Evolutionary conservation across 495 filamentous ascomycete species (phyloP).

Genomic region (Lichenothelia convexa): DNA sequence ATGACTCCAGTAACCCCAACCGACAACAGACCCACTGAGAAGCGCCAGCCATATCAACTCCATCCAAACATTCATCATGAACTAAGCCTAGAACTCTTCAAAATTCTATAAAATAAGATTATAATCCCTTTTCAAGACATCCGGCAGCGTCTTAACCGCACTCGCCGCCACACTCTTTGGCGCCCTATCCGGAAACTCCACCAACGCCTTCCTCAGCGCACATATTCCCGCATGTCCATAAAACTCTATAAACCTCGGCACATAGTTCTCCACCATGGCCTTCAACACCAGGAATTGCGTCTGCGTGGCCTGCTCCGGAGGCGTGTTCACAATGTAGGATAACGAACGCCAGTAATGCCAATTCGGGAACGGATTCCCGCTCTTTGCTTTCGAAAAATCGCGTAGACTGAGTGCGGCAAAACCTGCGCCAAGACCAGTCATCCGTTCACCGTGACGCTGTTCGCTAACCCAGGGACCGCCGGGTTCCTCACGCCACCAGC

Average conservation of each 20-base stretch:
- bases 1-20: too few species aligned
- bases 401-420: conserved; percentile 65
- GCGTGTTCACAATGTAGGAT: conserved; percentile 53
- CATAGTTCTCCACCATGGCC: conserved; percentile 53
- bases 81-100: too few species aligned
- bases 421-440: conserved; percentile 70
- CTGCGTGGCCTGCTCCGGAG: conserved; percentile 42
- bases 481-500: conserved; percentile 47
- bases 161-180: conserved; percentile 34
- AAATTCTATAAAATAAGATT: conserved; percentile 22
- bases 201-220: conserved; percentile 42
- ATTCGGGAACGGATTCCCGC: conserved; percentile 60
- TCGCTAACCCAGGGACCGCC: conserved; percentile 39
- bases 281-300: conserved; percentile 68
- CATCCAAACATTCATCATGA: too few species aligned
- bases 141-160: conserved; percentile 38
- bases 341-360: conserved; percentile 63
- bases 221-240: conserved; percentile 56
- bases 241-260: conserved; percentile 49
- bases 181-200: conserved; percentile 45
- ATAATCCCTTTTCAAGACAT: conserved; percentile 38
- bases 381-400: conserved; percentile 50
- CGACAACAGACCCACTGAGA: too few species aligned
- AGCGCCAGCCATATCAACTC: too few species aligned
- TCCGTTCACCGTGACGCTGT: conserved; percentile 55